phyloP scores from a whole-genome alignment of 1,284 basidiomycete species.

The Cryptococcus amylolentus region DNA sequence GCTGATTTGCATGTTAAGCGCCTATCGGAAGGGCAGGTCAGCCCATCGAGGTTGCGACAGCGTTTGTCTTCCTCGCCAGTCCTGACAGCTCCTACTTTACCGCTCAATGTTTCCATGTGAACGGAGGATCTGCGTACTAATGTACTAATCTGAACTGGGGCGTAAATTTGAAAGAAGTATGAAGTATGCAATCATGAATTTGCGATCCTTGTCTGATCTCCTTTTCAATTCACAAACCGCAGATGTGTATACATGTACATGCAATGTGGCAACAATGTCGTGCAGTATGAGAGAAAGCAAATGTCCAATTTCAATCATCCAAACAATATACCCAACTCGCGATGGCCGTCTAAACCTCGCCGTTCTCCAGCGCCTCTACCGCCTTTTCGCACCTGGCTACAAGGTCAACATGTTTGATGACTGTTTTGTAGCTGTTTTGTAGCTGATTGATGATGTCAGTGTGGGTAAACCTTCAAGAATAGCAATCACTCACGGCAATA shows the following conservation, averaged over 20 bases:
- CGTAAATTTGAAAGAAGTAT: background rate
- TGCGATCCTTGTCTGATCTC: no score
- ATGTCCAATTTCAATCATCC: background rate
- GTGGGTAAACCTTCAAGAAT: background rate
- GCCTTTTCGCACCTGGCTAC: slow-evolving; percentile 56
- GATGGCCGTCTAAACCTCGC: slow-evolving; percentile 8
- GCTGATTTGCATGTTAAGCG: slow-evolving; percentile 18
- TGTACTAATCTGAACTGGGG: slow-evolving; percentile 13
- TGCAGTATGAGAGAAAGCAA: no score
- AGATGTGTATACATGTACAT: background rate
- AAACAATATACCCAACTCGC: background rate
- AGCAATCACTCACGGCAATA: slow-evolving; percentile 62
- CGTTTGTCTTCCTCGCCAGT: slow-evolving; percentile 57
- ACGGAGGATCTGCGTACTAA: slow-evolving; percentile 31
- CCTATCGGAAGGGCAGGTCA: slow-evolving; percentile 58
- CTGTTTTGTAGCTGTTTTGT: slow-evolving; percentile 40
- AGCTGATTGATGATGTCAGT: slow-evolving; percentile 18
- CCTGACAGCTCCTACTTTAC: slow-evolving; percentile 58
- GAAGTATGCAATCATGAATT: background rate
- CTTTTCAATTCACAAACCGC: background rate
- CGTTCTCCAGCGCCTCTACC: slow-evolving; percentile 3
- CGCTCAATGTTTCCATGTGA: slow-evolving; percentile 41
- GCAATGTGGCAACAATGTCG: background rate
- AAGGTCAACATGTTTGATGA: slow-evolving; percentile 61
- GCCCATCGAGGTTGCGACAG: slow-evolving; percentile 58